Evolutionary conservation across 345 rosid genomes (phyloP).

Genomic region (Brassica juncea): DNA sequence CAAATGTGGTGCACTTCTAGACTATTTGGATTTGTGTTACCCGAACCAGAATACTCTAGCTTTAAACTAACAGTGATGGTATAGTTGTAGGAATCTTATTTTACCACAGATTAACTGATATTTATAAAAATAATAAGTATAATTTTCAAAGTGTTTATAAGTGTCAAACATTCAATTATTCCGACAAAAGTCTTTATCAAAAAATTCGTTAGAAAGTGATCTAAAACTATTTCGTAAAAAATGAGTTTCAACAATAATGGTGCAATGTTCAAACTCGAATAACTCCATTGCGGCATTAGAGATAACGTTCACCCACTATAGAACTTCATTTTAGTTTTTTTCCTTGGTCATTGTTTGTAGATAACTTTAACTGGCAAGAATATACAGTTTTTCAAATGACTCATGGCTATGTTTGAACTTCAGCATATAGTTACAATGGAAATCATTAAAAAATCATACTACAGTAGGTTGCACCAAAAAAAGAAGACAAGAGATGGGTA

Average conservation of each 20-base stretch:
- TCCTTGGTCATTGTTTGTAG: not conserved
- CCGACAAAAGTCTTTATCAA: no score
- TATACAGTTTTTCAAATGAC: not conserved
- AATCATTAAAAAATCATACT: no score
- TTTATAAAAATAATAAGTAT: no score
- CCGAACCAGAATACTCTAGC: not conserved
- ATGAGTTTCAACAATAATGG: not conserved
- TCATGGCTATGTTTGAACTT: not conserved
- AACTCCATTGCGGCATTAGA: not conserved
- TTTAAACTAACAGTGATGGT: not conserved
- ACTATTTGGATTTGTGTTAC: not conserved
- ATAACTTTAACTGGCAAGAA: not conserved
- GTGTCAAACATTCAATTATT: no score
- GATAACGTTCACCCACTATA: not conserved
- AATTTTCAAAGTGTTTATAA: no score
- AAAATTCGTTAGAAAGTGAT: no score
- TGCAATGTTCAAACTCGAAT: not conserved
- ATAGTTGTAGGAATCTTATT: no score
- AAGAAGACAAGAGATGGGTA: constrained; percentile 28
- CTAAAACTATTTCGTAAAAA: no score
- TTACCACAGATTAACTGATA: no score
- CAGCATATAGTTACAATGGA: not conserved
- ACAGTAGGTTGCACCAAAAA: not conserved
- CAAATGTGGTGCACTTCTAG: not conserved
- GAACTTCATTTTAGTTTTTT: not conserved